A percentile compares a stretch with the other conserved stretches of the same genome.
phyloP scores from a whole-genome alignment of 495 filamentous ascomycete genomes.

The Aspergillus cavernicola region DNA sequence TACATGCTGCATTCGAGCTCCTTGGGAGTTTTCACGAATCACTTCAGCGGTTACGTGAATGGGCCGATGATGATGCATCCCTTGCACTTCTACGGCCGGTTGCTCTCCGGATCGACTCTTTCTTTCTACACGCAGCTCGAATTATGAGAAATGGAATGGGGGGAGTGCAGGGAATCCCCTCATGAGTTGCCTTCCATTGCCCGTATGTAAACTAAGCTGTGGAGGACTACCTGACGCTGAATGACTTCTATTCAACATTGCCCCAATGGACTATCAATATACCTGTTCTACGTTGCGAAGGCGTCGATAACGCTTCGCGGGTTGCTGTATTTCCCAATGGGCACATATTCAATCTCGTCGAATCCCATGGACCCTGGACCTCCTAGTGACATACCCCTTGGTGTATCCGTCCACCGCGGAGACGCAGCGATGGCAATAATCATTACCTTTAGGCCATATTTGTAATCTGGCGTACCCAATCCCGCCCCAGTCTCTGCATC shows the following conservation, averaged over 20 bases:
- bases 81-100: slow-evolving; percentile 6
- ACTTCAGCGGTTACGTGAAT: slow-evolving; percentile 4
- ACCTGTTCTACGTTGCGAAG: slow-evolving; percentile 3
- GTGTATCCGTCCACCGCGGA: slow-evolving; percentile 50
- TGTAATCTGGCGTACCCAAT: slow-evolving; percentile 58
- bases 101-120: slow-evolving; percentile 6
- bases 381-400: slow-evolving; percentile 28
- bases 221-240: too few relatives aligned
- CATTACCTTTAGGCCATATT: slow-evolving; percentile 55
- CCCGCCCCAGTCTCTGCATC: slow-evolving; percentile 58
- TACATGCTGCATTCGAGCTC: slow-evolving; percentile 1
- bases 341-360: slow-evolving; percentile 29
- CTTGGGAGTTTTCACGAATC: slow-evolving; percentile 10
- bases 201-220: too few relatives aligned
- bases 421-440: slow-evolving; percentile 56
- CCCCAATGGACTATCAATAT: not conserved
- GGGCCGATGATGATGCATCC: slow-evolving; percentile 5
- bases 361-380: slow-evolving; percentile 32
- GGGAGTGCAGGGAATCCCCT: not conserved
- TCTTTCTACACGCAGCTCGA: slow-evolving; percentile 7
- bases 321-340: slow-evolving; percentile 28
- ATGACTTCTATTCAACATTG: not conserved
- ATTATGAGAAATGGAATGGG: slow-evolving; percentile 10
- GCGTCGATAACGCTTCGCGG: slow-evolving; percentile 31
- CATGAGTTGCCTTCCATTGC: not conserved